phyloP scores from a whole-genome alignment of 345 rosid genomes.

The Physaria fendleri region DNA sequence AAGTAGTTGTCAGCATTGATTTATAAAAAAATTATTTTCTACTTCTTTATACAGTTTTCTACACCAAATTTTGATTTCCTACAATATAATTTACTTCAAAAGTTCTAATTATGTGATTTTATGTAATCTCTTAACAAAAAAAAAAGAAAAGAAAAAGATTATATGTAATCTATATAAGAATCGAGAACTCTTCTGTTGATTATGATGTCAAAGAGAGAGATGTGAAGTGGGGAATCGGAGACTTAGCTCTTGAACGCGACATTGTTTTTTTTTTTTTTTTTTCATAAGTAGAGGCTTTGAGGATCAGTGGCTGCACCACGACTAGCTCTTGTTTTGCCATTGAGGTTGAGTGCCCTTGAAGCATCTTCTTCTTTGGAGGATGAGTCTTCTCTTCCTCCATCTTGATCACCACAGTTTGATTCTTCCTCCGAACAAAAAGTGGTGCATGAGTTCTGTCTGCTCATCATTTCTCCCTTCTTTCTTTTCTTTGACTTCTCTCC shows the following conservation, averaged over 20 bases:
- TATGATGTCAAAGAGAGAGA: slow-evolving; percentile 19
- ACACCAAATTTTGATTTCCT: not conserved
- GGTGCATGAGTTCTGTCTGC: slow-evolving; percentile 43
- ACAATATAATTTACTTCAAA: not conserved
- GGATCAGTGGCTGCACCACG: slow-evolving; percentile 84
- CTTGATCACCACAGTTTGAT: slow-evolving; percentile 38
- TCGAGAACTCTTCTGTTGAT: not conserved
- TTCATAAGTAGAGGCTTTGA: slow-evolving; percentile 78
- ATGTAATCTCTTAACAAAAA: not conserved
- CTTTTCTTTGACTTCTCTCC: slow-evolving; percentile 17
- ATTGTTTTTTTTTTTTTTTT: too few species aligned
- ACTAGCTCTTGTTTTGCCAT: slow-evolving; percentile 67
- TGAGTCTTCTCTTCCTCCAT: slow-evolving; percentile 27
- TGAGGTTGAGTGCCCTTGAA: slow-evolving; percentile 37
- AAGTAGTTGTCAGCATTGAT: too few species aligned
- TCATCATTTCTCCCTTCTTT: slow-evolving; percentile 25
- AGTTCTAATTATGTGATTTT: not conserved
- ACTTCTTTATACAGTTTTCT: too few species aligned
- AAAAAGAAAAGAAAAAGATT: too few species aligned
- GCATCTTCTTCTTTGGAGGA: slow-evolving; percentile 31
- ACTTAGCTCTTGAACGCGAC: slow-evolving; percentile 32
- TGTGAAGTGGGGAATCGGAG: slow-evolving; percentile 26
- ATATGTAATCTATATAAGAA: too few species aligned
- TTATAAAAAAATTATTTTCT: too few species aligned
- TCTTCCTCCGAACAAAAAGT: slow-evolving; percentile 60